Percentiles rank a stretch among this genome's conserved stretches.
These are phyloP conservation scores for Ammopiptanthus mongolicus DNA, from an alignment of 306 rosid species.

Conservation along the genomic window DNA sequence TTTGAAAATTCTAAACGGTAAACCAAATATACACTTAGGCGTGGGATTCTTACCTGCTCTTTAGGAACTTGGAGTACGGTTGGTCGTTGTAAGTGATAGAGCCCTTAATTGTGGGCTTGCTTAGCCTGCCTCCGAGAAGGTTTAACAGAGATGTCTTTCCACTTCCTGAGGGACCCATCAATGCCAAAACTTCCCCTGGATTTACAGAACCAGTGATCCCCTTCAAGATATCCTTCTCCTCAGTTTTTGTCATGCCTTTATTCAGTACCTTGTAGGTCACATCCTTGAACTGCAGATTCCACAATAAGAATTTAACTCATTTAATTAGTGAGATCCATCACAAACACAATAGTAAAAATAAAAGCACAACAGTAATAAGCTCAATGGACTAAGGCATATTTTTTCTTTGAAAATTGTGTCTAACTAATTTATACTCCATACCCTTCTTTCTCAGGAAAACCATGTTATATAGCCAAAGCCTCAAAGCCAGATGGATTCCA, in stretches of 20 bases:
- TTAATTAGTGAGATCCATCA: slow-evolving; percentile 10
- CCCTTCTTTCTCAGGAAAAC: slow-evolving; percentile 57
- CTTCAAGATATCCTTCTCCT: slow-evolving; percentile 69
- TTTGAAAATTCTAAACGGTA: no score
- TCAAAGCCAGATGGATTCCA: slow-evolving; percentile 29
- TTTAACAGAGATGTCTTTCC: slow-evolving; percentile 85
- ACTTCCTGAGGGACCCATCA: slow-evolving; percentile 99
- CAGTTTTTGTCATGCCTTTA: slow-evolving; percentile 59
- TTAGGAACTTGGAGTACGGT: slow-evolving; percentile 68
- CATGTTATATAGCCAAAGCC: slow-evolving; percentile 25
- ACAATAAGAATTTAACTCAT: slow-evolving; percentile 3
- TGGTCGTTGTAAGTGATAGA: slow-evolving; percentile 80
- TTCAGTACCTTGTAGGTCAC: slow-evolving; percentile 71
- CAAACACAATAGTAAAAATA: background rate
- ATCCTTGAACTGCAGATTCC: slow-evolving; percentile 70
- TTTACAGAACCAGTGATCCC: slow-evolving; percentile 77
- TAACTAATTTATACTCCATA: slow-evolving; percentile 35
- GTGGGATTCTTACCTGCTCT: slow-evolving; percentile 55
- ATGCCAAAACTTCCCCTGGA: slow-evolving; percentile 94
- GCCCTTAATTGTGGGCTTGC: slow-evolving; percentile 46
- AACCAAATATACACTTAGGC: no score
- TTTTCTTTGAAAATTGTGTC: background rate
- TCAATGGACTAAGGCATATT: background rate
- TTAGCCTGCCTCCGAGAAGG: slow-evolving; percentile 69
- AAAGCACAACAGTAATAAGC: background rate